Evolutionary conservation across 192 early-diverging fungal genomes (phyloP), one percentile per base, ranked within the genome.

Genomic region (Linnemannia elongata): DNA sequence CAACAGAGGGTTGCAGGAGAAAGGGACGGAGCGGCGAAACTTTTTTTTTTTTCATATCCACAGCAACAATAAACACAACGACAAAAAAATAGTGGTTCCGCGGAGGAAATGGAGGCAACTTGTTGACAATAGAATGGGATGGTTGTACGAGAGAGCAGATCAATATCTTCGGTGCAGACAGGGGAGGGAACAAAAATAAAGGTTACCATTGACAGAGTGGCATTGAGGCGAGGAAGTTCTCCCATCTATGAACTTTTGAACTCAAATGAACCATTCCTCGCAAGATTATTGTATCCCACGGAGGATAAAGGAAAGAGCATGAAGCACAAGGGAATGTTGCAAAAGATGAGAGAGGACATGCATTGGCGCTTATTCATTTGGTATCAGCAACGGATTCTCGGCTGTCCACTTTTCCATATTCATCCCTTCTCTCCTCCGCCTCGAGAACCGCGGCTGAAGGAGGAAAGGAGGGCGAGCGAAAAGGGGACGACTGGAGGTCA

Each of bases 111-210:
- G 55, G n/a, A n/a, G n/a, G 6, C 44, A 15, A 45, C 44, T 33
- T 63, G 57, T 24, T 12, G 8, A 27, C 27, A 30, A 33, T 30
- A 35, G 27, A 27, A 66, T 1, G n/a, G 0, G 60, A 15, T 15
- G 60, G 60, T 33, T 27, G 60, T 33, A 66, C 60, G 60, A 66
- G n/a, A 66, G 60, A 66, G 60, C 60, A 66, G 60, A 66, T 66
- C 60, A 33, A 33, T 66, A 30, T 13, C 12, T 30, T 33, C 12
- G 9, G 4, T 27, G n/a, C 60, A 15, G 27, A 66, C 12, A 60
- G n/a, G n/a, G 12, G 6, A 30, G 35, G 30, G 60, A 15, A 13
- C 9, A 15, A 3, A 63, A 66, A 60, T 9, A 27, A 60, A 60
- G 24, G n/a, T 30, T 60, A 2, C n/a, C n/a, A 66, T 30, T 66